Base-by-base conservation (phyloP, 768 basidiomycete genomes). In the Mycena vulgaris region DNA sequence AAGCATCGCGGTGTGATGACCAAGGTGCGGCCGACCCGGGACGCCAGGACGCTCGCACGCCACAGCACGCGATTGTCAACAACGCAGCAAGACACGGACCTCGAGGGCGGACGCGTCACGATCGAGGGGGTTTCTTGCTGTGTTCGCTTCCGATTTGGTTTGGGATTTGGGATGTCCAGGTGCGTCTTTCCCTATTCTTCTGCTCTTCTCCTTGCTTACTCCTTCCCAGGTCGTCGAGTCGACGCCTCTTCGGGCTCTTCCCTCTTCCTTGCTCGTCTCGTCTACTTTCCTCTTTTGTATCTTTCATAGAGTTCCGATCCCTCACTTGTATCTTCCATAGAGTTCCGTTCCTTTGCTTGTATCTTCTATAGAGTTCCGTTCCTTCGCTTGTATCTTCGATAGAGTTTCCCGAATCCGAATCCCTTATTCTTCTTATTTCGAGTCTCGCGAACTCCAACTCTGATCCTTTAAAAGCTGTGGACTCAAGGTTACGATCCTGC, bases 31-130 rank as follows among this genome's bases (percentile, higher is more conserved):
- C 25, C 49, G 49, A 51, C 49, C 28, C 14, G 16, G 45, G 45
- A 47, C 45, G 45, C 45, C 21, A 23, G 45, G 45, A 19, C 45
- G 45, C 45, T 47, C 16, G 51, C 51, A 30, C 51, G 25, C 51
- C 51, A 52, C 30, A 52, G 28, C 51, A 52, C 48, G 30, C 57
- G 57, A 59, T 14, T 40, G 9, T 17, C 39, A 61, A 6, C 49
- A 42, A 55, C 52, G 19, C 62, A 53, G 37, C 51, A 53, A 42
- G 62, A 45, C 21, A 30, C 51, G 39, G 62, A 55, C 51, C 40
- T 63, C 51, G 62, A 63, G 62, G 62, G 51, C 62, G 62, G 62
- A 63, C 62, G 62, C 62, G 62, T 33, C 49, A 63, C 61, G 37
- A 63, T 63, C 62, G 62, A 55, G 62, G 62, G 11, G 27, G 49